Percentiles rank a stretch among this genome's conserved stretches.
Conservation (phyloP, 2,329 filamentous ascomycete genomes). For the Rhynchosporium secalis region DNA sequence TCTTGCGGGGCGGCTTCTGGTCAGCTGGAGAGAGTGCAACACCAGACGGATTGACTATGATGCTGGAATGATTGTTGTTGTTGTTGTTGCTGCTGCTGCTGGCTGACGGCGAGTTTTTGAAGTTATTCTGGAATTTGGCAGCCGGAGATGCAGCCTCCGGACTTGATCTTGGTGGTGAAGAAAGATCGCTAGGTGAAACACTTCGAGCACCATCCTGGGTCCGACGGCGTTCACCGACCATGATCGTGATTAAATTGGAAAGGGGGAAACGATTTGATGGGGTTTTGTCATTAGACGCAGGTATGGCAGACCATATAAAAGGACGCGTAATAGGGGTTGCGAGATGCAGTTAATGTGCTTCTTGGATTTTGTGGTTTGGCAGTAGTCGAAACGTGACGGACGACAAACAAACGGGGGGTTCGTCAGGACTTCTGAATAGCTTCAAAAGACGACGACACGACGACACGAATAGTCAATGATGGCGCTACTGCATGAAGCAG, state of each 20-base stretch:
- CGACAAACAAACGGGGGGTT: slow-evolving; percentile 18
- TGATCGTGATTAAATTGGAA: slow-evolving; percentile 2
- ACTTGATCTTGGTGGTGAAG: slow-evolving; percentile 52
- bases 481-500: slow-evolving; percentile 13
- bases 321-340: slow-evolving; percentile 1
- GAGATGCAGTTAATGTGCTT: background rate
- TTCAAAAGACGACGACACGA: slow-evolving; percentile 30
- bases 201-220: slow-evolving; percentile 24
- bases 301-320: background rate
- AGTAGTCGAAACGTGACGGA: slow-evolving; percentile 24
- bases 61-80: slow-evolving; percentile 26
- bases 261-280: background rate
- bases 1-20: slow-evolving; percentile 49
- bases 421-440: slow-evolving; percentile 33
- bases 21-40: slow-evolving; percentile 23
- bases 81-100: slow-evolving; percentile 5
- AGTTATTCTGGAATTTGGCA: slow-evolving; percentile 36
- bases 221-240: slow-evolving; percentile 19
- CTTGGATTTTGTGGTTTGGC: background rate
- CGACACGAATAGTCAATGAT: slow-evolving; percentile 23
- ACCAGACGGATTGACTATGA: slow-evolving; percentile 30
- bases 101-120: background rate
- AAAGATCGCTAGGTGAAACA: slow-evolving; percentile 45
- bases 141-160: slow-evolving; percentile 51
- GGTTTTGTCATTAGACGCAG: background rate